Percentiles rank a stretch among this genome's conserved stretches.
Conservation (phyloP, 257 asterid genomes). For the Linaria vulgaris region DNA sequence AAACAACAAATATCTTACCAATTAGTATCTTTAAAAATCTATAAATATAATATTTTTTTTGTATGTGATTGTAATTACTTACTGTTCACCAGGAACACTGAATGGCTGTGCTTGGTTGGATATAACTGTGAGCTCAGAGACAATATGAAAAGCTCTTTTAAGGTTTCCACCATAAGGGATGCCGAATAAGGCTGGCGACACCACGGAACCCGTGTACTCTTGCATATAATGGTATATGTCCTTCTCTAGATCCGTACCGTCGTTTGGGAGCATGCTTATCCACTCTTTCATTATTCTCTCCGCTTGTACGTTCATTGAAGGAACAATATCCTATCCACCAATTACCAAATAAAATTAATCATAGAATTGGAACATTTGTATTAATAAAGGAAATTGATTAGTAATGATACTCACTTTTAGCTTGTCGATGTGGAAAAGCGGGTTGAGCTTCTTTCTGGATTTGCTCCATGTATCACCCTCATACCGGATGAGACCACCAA, state of each 20-base stretch:
- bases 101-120: slow-evolving; percentile 30
- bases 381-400: too few species aligned
- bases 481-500: slow-evolving; percentile 25
- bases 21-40: too few species aligned
- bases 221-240: slow-evolving; percentile 24
- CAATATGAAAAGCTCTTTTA: slow-evolving; percentile 22
- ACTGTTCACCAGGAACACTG: slow-evolving; percentile 29
- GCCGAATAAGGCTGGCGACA: slow-evolving; percentile 18
- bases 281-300: slow-evolving; percentile 13
- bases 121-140: slow-evolving; percentile 17
- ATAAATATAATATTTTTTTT: background rate
- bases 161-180: slow-evolving; percentile 11
- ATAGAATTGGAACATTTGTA: too few species aligned
- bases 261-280: slow-evolving; percentile 10
- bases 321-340: slow-evolving; percentile 8
- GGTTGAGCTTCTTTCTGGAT: slow-evolving; percentile 24
- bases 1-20: background rate
- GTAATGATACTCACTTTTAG: slow-evolving; percentile 35
- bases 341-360: too few species aligned
- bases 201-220: slow-evolving; percentile 24
- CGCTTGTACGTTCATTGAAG: slow-evolving; percentile 15
- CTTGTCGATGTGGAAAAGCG: slow-evolving; percentile 26
- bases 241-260: slow-evolving; percentile 9
- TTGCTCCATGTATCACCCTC: slow-evolving; percentile 33
- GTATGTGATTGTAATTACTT: background rate